Conservation (phyloP, 2,329 filamentous ascomycete species). For the Penicillium glabrum region DNA sequence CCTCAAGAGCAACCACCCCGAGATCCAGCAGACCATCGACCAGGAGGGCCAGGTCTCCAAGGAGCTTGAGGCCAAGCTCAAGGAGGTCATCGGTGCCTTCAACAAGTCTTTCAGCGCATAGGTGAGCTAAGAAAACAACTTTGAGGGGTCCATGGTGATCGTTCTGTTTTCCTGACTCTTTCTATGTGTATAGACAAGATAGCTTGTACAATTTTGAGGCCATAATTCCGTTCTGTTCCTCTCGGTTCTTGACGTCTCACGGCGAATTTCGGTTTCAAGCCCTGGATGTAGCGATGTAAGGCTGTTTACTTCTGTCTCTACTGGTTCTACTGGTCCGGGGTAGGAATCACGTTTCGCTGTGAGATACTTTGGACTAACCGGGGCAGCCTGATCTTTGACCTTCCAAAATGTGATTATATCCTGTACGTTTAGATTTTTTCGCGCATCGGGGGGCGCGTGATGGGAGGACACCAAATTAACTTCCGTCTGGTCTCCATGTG, state of each 20-base stretch:
- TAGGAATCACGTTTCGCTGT: constrained; percentile 10
- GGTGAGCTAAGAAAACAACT: constrained; percentile 37
- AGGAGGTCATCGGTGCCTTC: constrained; percentile 74
- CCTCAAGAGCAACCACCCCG: constrained; percentile 86
- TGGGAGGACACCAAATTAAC: constrained; percentile 26
- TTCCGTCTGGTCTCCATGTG: constrained; percentile 28
- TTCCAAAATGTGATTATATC: constrained; percentile 41
- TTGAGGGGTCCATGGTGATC: constrained; percentile 35
- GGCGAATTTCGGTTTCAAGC: constrained; percentile 14
- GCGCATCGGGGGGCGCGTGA: constrained; percentile 28
- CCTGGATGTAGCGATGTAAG: constrained; percentile 32
- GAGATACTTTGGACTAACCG: neutral
- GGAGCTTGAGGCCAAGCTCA: constrained; percentile 67
- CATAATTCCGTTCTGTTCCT: constrained; percentile 41
- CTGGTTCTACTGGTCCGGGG: constrained; percentile 23
- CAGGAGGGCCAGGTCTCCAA: constrained; percentile 97
- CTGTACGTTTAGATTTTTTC: constrained; percentile 43
- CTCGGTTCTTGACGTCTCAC: constrained; percentile 9
- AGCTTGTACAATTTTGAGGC: constrained; percentile 48
- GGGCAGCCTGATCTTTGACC: constrained; percentile 13
- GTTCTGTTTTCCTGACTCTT: constrained; percentile 39
- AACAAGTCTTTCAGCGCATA: constrained; percentile 81
- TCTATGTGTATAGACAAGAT: constrained; percentile 46
- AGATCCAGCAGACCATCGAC: constrained; percentile 81
- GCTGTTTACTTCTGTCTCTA: constrained; percentile 7